Base-by-base conservation (phyloP, 495 filamentous ascomycete species). In the Lasiosphaeriaceae sp. region DNA sequence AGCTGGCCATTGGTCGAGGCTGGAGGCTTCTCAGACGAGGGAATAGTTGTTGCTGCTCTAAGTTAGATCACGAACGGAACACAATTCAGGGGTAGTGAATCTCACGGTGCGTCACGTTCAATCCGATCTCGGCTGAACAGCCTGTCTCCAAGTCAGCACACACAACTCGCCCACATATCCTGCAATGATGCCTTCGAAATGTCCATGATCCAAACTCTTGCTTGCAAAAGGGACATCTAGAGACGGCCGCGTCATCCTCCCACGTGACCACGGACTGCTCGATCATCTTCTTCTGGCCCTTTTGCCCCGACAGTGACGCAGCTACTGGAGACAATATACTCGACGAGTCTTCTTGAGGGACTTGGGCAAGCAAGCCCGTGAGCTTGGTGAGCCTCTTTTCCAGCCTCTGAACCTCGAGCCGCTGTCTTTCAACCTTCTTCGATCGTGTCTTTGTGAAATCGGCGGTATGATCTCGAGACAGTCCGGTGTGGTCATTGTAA, bases 221-320 rank as follows among this genome's bases (percentile, higher is more conserved):
- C 62, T 92, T 87, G 63, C 94, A 98, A 62, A 96, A 94, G 2
- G 94, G 95, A 59, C 94, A 98, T 47, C 83, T 84, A 4, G 77
- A 51, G 20, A 98, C 92, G 45, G 74, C 82, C 0, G 86, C 79
- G 73, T 97, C 95, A 47, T 97, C 94, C 68, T 98, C 88, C 94
- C 94, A 98, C 14, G 86, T 87, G 17, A 97, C 90, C 16, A 98
- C 82, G 0, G 87, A 90, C 64, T 98, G 95, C 71, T 98, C 94
- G 9, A 97, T 73, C 14, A 79, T 64, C 69, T 94, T 91, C 39
- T 89, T 79, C 54, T 89, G 87, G 54, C 77, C 85, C 66, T 76
- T 77, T 51, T 78, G 77, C 7, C 76, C 77, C 2, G 77, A 62
- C 4, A 78, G 31, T 3, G 64, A 58, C 19, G 64, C 52, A 14